Evolutionary conservation across 2,329 filamentous ascomycete species (phyloP).

Genomic region (Ophiostoma novo-ulmi): DNA sequence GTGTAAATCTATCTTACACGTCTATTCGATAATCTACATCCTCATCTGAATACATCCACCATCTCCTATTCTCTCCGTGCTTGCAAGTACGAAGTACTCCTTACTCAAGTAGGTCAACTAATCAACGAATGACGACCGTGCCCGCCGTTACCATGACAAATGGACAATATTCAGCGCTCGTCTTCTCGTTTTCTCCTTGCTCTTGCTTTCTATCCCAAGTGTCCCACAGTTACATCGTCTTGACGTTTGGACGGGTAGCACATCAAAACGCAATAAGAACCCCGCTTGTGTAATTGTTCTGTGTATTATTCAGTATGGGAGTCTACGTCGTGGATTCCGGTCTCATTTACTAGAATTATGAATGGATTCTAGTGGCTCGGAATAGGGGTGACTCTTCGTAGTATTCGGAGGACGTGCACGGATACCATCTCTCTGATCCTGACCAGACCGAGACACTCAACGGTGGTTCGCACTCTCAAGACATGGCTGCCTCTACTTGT

Average conservation of each 20-base stretch:
- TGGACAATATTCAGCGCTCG: neutral
- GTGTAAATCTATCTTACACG: neutral
- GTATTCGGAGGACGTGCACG: neutral
- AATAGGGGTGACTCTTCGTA: neutral
- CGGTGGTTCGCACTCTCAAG: slow-evolving; percentile 2
- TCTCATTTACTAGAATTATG: neutral
- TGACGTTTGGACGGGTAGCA: slow-evolving; percentile 8
- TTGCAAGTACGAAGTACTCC: neutral
- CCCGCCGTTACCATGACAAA: neutral
- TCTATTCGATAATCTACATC: neutral
- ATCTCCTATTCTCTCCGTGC: slow-evolving; percentile 3
- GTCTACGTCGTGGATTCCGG: neutral
- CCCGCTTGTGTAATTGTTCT: neutral
- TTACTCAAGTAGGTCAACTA: neutral
- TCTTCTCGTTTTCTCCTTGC: neutral
- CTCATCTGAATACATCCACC: neutral
- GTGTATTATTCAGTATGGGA: neutral
- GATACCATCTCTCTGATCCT: neutral
- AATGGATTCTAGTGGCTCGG: neutral
- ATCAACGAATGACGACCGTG: neutral
- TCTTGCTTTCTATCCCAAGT: neutral
- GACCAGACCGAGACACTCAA: neutral
- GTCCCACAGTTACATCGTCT: slow-evolving; percentile 13
- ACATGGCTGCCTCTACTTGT: neutral
- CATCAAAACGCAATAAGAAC: slow-evolving; percentile 16